Evolutionary conservation across 192 early-diverging fungal genomes (phyloP), one percentile per base, ranked within the genome.

Genomic region (Podochytrium sp.): DNA sequence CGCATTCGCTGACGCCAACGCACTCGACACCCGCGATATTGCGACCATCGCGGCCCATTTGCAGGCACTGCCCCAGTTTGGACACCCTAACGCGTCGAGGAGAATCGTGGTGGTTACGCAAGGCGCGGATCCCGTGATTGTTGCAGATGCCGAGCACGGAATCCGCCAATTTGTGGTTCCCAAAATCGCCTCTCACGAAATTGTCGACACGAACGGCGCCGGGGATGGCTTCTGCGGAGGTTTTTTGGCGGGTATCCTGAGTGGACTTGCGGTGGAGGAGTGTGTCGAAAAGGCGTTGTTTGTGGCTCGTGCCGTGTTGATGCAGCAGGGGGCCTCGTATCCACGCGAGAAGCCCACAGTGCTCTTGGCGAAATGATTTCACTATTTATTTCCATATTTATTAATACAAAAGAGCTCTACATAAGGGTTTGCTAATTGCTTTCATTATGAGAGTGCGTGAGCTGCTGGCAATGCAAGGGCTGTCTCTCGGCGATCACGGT

Each of bases 131-230:
- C 78, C 84, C 39, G 89, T 87, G 47, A 74, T 92, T 65, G 85
- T 92, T 39, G 79, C 76, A 58, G 82, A 78, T 7, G 70, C 79
- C 10, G n/a, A 47, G 43, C 77, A 70, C 72, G 58, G 52, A 6
- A 92, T 85, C 50, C 41, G 80, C 2, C 81, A 86, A 70, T 82
- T 83, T 58, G 69, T 75, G 38, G 85, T 83, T 41, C 80, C 73
- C 27, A 71, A 86, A 35, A 78, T 85, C 37, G 80, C 82, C 90
- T 85, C 81, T 20, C 16, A 76, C 27, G 84, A 93, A 63, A 91
- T 95, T 73, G 90, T 91, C 52, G 94, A 95, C 74, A 91, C 92
- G 69, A 96, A 96, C 78, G 94, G 93, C 61, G 93, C 93, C 62
- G 94, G 94, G 65, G 94, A 96, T 82, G 92, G 90, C 23, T 62